Evolutionary conservation across 2,329 filamentous ascomycete genomes (phyloP).

Genomic region (Neopestalotiopsis sp.): DNA sequence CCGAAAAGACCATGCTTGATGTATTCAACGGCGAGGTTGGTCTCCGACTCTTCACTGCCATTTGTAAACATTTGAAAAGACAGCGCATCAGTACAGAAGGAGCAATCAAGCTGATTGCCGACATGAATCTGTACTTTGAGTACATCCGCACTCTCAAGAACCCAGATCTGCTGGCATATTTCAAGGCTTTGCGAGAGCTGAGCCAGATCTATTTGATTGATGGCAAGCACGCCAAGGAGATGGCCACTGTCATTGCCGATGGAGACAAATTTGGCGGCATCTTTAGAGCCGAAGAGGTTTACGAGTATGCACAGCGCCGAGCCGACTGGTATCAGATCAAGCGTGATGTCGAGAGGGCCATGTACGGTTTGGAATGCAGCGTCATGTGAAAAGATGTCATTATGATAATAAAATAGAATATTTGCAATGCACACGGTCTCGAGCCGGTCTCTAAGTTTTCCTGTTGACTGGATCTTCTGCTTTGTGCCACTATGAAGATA

Average conservation of each 20-base stretch:
- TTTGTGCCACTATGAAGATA: too few species aligned
- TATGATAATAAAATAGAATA: not conserved
- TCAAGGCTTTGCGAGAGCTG: slow-evolving; percentile 87
- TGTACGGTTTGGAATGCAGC: slow-evolving; percentile 92
- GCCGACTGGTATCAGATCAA: slow-evolving; percentile 95
- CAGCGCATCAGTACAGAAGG: slow-evolving; percentile 91
- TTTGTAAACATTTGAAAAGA: slow-evolving; percentile 97
- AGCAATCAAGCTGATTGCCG: slow-evolving; percentile 89
- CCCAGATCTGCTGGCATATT: slow-evolving; percentile 84
- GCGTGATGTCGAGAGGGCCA: slow-evolving; percentile 88
- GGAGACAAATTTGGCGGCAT: slow-evolving; percentile 88
- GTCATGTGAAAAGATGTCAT: slow-evolving; percentile 67
- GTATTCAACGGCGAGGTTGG: slow-evolving; percentile 99
- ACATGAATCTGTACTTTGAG: slow-evolving; percentile 92
- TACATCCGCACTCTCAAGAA: slow-evolving; percentile 86
- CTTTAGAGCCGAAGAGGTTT: slow-evolving; percentile 94
- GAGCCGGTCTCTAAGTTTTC: not conserved
- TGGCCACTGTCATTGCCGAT: slow-evolving; percentile 94
- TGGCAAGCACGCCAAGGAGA: slow-evolving; percentile 84
- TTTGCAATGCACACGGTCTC: not conserved
- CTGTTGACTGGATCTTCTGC: not conserved
- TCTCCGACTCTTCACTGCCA: slow-evolving; percentile 83
- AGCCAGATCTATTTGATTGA: slow-evolving; percentile 96
- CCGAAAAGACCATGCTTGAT: slow-evolving; percentile 96
- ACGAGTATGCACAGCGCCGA: slow-evolving; percentile 91